Conservation (phyloP, 2,329 filamentous ascomycete genomes). For the Xylaria sp. region DNA sequence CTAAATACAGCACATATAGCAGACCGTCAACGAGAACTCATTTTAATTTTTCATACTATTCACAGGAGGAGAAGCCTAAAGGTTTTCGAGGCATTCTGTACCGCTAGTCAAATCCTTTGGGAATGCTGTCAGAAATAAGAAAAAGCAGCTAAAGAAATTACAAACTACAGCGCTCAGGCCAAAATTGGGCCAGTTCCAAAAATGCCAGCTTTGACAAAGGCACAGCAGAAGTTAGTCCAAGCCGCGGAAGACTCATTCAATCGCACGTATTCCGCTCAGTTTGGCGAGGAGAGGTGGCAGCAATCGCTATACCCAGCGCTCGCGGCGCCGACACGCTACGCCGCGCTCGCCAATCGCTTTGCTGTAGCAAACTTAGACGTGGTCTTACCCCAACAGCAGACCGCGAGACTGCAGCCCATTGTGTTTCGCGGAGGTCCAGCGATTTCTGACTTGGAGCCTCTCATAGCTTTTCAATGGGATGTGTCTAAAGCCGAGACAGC, state of each 20-base stretch:
- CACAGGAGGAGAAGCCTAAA: neutral
- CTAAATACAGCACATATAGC: neutral
- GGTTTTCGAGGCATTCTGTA: too few relatives aligned
- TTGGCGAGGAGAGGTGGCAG: conserved; percentile 45
- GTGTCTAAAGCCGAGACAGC: conserved; percentile 33
- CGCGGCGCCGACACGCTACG: conserved; percentile 45
- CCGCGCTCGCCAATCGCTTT: conserved; percentile 46
- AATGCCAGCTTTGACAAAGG: conserved; percentile 46
- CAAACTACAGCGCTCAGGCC: neutral
- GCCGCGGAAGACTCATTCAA: conserved; percentile 45
- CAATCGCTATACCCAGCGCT: conserved; percentile 45
- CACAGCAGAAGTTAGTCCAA: conserved; percentile 44
- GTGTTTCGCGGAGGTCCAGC: conserved; percentile 30
- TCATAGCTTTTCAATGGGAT: conserved; percentile 40
- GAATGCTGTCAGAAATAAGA: neutral
- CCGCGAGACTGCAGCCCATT: conserved; percentile 33
- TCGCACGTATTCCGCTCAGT: conserved; percentile 43
- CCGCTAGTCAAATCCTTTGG: too few relatives aligned
- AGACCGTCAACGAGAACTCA: neutral
- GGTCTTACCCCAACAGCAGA: conserved; percentile 36
- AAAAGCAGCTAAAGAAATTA: neutral
- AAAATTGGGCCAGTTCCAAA: neutral
- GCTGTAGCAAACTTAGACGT: conserved; percentile 32
- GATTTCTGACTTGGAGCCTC: neutral
- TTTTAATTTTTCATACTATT: neutral